Evolutionary conservation across 306 rosid genomes (phyloP).

Genomic region (Castanea sativa): DNA sequence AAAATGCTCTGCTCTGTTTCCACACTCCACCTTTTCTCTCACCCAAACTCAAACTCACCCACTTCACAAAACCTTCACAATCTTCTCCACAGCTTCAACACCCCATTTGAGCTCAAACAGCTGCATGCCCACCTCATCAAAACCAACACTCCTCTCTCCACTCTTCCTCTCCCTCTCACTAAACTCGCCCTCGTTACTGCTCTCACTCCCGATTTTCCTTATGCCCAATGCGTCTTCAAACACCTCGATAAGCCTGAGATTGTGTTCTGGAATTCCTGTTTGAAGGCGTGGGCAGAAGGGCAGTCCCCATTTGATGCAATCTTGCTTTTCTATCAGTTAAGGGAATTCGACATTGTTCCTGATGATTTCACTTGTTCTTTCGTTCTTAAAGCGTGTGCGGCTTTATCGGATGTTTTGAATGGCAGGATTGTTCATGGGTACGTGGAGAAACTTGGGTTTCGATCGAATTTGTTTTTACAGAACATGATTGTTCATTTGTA

Average conservation of each 20-base stretch:
- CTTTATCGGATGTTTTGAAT: conserved; percentile 31
- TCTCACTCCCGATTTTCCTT: conserved; percentile 35
- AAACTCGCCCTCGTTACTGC: conserved; percentile 44
- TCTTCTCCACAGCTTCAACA: conserved; percentile 44
- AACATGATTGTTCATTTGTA: conserved; percentile 48
- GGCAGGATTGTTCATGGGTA: conserved; percentile 50
- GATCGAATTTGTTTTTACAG: conserved; percentile 35
- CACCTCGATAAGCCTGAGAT: conserved; percentile 15
- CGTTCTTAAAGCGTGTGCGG: conserved; percentile 47
- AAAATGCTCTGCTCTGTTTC: conserved; percentile 1
- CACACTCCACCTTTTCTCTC: conserved; percentile 11
- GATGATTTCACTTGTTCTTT: conserved; percentile 46
- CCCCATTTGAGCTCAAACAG: conserved; percentile 58
- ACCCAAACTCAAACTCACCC: background rate
- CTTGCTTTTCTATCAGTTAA: conserved; percentile 35
- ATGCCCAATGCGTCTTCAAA: conserved; percentile 37
- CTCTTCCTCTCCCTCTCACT: conserved; percentile 36
- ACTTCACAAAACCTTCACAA: conserved; percentile 7
- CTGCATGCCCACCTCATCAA: conserved; percentile 53
- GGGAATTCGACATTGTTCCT: conserved; percentile 26
- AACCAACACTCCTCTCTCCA: conserved; percentile 37
- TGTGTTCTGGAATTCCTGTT: conserved; percentile 42
- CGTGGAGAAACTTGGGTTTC: conserved; percentile 52
- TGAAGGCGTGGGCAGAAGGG: conserved; percentile 39
- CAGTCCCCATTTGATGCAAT: conserved; percentile 35